Evolutionary conservation across 345 rosid genomes (phyloP), one percentile per base, ranked within the genome.

Genomic region (Aquilaria yunnanensis): DNA sequence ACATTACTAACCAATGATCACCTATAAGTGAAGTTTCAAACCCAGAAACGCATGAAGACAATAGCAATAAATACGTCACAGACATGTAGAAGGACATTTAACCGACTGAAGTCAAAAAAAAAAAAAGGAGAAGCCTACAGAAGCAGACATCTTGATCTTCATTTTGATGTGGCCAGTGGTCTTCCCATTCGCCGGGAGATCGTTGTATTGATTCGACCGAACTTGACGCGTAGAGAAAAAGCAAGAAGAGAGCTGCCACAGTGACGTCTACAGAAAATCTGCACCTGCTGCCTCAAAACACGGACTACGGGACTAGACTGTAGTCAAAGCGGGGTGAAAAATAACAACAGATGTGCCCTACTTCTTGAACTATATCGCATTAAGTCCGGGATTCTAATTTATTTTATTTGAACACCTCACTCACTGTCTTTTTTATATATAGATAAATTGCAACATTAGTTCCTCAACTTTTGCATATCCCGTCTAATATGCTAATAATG

Each of bases 121-220:
- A 3, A 43, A 54, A 8, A 45, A 12, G 43, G 53, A 49, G 60
- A 43, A 59, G 55, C 79, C 64, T 68, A 71, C 75, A 68, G 70
- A 50, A 47, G 67, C 37, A 29, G 69, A n/a, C 68, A 74, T 70
- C 29, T 48, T 67, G 46, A 37, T 64, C 66, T 67, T 59, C 59
- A 60, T 45, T 54, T 51, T 51, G 70, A 70, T 66, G 32, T 55
- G 33, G 59, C 12, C 11, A 33, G 43, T 37, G 12, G 59, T 30
- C 32, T 32, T 56, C 66, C 75, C 63, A 61, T 71, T 37, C 60
- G 57, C 30, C n/a, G 62, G 53, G 53, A 37, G 43, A 61, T 56
- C 14, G 14, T 16, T 30, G 10, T n/a, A n/a, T 43, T 10, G 14
- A 23, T 32, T 32, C 7, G 43, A 37, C 43, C 31, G 13, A 29